Percentiles rank a stretch among this genome's conserved stretches.
phyloP scores from a whole-genome alignment of 1,139 yeast species.

The Diutina pseudorugosa region DNA sequence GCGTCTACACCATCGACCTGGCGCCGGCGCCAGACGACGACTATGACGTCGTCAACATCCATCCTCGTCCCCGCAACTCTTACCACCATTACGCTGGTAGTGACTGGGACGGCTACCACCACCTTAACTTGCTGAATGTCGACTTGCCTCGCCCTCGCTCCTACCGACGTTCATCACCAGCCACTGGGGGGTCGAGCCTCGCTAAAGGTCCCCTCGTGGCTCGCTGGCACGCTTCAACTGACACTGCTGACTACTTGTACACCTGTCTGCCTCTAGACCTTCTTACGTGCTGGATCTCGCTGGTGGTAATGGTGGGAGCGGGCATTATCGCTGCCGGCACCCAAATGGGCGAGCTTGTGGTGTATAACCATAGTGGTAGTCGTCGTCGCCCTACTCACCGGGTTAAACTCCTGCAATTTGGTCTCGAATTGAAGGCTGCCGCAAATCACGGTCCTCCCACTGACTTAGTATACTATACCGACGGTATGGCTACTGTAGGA shows the following conservation, averaged over 20 bases:
- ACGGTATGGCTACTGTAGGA: background rate
- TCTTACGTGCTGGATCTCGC: background rate
- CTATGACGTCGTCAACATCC: background rate
- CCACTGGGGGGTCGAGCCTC: no score
- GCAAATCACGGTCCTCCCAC: background rate
- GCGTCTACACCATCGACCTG: conserved; percentile 11
- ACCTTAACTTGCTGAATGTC: background rate
- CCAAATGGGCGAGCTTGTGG: conserved; percentile 2
- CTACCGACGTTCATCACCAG: no score
- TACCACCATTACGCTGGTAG: no score
- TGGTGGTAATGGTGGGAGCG: background rate
- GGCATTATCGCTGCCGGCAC: background rate
- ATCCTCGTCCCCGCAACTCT: background rate
- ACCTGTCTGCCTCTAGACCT: background rate
- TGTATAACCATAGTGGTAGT: background rate
- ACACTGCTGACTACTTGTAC: background rate
- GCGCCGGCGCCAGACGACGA: background rate
- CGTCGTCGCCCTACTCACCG: background rate
- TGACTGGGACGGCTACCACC: background rate
- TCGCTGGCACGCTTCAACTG: background rate
- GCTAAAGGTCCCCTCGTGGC: background rate
- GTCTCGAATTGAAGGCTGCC: background rate
- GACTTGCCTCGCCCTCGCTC: background rate
- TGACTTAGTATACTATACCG: background rate
- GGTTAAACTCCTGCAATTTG: background rate